Base-by-base conservation (phyloP, 2,329 filamentous ascomycete genomes). In the Clarireedia homoeocarpa region DNA sequence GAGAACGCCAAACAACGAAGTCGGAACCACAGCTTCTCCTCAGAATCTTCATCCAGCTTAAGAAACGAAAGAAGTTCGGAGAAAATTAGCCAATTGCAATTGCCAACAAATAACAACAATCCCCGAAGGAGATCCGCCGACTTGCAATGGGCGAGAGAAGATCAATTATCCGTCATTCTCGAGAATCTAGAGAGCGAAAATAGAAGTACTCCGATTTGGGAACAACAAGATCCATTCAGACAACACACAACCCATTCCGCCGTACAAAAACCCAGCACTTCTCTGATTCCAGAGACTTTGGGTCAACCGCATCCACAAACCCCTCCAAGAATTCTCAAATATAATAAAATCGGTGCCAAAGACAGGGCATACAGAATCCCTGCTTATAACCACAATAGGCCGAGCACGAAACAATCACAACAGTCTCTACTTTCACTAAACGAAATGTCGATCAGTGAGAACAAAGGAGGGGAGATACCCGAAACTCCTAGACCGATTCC, bases 81-180 rank as follows among this genome's bases (percentile, higher is more conserved):
- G n/a, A 12, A 45, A 20, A 20, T 23, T 10, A 15, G 6, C 14
- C 38, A 40, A 40, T 27, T 48, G 5, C 38, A 40, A 40, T 27
- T 48, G 5, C 52, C 45, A 6, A 36, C 39, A 24, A 54, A 49
- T 24, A 54, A 54, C 23, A 49, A 49, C n/a, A 40, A 54, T 34
- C 45, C 52, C 4, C 23, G 26, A 54, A 20, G 47, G 14, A 24
- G 12, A 49, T 56, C 52, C 1, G 47, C 57, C 12, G 48, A 59
- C 17, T 61, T 59, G 44, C 42, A 60, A 44, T 64, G 61, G 63
- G 62, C 63, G 20, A 45, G 65, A 51, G 55, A 62, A 26, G 63
- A 64, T 57, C 63, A 64, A 58, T 58, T 67, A 20, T 64, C 60
- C 27, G 60, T 60, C 6, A 64, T 66, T 10, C 44, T 63, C 6